These are phyloP conservation scores for Marasmius oreades DNA, from an alignment of 1,284 basidiomycete species.

Conservation along the genomic window DNA sequence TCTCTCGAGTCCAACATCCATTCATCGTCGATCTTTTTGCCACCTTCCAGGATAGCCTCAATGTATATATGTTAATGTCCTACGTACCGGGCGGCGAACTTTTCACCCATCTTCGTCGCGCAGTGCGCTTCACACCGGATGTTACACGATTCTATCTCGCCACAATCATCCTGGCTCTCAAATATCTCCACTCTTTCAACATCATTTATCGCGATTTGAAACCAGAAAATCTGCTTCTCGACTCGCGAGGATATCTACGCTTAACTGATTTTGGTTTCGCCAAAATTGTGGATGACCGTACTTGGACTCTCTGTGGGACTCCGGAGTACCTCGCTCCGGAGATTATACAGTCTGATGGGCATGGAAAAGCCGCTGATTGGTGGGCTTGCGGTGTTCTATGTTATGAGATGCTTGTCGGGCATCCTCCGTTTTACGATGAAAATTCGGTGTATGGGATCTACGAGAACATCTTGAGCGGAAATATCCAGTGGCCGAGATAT, in stretches of 20 bases:
- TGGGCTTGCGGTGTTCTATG: conserved; percentile 97
- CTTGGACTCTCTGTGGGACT: conserved; percentile 98
- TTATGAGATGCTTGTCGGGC: conserved; percentile 97
- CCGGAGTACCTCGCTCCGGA: conserved; percentile 96
- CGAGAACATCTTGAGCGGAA: conserved; percentile 90
- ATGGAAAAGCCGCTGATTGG: conserved; percentile 99
- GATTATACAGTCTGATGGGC: conserved; percentile 95
- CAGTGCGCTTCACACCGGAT: conserved; percentile 93
- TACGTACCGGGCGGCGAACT: conserved; percentile 98
- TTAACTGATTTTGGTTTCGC: conserved; percentile 99
- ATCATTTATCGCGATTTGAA: conserved; percentile 99
- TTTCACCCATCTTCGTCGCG: conserved; percentile 90
- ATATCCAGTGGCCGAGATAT: conserved; percentile 88
- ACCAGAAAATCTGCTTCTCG: conserved; percentile 94
- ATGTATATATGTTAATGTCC: conserved; percentile 99
- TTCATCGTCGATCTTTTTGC: conserved; percentile 89
- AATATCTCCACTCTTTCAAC: conserved; percentile 96
- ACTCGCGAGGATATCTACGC: conserved; percentile 94
- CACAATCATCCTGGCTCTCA: conserved; percentile 92
- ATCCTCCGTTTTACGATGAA: conserved; percentile 92
- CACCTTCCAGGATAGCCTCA: conserved; percentile 93
- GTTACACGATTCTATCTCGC: conserved; percentile 99
- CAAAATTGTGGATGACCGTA: conserved; percentile 97
- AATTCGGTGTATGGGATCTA: conserved; percentile 88
- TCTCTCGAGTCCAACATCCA: conserved; percentile 81